These are phyloP conservation scores for Fraxinus excelsior DNA, from an alignment of 257 asterid species.

Conservation along the genomic window DNA sequence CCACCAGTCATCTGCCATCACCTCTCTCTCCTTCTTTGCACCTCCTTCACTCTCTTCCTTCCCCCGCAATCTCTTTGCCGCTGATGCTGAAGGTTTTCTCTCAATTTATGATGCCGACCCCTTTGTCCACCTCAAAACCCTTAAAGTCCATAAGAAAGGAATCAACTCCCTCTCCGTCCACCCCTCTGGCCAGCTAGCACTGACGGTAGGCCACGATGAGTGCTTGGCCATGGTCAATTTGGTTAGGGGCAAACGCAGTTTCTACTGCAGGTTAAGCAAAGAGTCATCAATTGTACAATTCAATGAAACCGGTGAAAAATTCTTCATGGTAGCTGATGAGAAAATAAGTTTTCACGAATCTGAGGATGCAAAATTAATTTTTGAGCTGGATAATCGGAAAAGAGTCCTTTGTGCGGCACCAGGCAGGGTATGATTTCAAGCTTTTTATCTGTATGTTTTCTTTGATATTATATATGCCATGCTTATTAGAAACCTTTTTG, in stretches of 20 bases:
- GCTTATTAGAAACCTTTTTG: slow-evolving; percentile 11
- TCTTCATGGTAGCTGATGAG: slow-evolving; percentile 69
- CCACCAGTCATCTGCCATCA: slow-evolving; percentile 66
- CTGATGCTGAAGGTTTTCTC: slow-evolving; percentile 65
- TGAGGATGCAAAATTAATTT: slow-evolving; percentile 65
- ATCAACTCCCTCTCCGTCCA: slow-evolving; percentile 74
- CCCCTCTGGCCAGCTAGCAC: slow-evolving; percentile 79
- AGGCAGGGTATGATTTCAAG: slow-evolving; percentile 46
- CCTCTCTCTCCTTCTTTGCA: slow-evolving; percentile 74
- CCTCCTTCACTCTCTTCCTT: slow-evolving; percentile 60
- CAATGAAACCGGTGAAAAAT: slow-evolving; percentile 57
- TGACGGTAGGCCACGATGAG: slow-evolving; percentile 81
- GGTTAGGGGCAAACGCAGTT: slow-evolving; percentile 84
- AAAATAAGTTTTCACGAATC: slow-evolving; percentile 72
- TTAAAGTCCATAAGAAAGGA: slow-evolving; percentile 64
- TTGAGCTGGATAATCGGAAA: slow-evolving; percentile 60
- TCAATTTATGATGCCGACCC: slow-evolving; percentile 88
- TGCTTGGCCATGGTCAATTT: slow-evolving; percentile 88
- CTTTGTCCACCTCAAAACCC: slow-evolving; percentile 73
- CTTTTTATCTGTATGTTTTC: background rate
- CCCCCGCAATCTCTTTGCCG: slow-evolving; percentile 80
- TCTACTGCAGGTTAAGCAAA: slow-evolving; percentile 66
- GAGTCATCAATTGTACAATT: slow-evolving; percentile 71
- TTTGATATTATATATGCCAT: background rate
- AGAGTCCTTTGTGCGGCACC: slow-evolving; percentile 77